Evolutionary conservation across 2,329 filamentous ascomycete species (phyloP), one percentile per base, ranked within the genome.

Genomic region (Thielaviopsis punctulata): DNA sequence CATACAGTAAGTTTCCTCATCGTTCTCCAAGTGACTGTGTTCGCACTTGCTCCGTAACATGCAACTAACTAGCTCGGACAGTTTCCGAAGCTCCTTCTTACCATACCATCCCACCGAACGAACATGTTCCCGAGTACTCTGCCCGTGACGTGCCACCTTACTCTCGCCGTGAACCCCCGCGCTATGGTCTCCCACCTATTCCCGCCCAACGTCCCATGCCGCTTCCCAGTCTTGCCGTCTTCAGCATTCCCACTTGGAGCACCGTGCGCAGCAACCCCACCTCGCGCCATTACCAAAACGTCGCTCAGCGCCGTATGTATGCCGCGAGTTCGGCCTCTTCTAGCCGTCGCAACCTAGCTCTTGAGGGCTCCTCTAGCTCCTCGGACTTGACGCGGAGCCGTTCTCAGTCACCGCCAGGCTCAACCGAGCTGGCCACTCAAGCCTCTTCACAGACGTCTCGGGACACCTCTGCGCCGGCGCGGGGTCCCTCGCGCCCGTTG

Each of bases 31-130:
- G 13, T 3, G 5, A 3, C 21, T 21, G 13, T 24, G 39, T 45
- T 25, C 45, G 13, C 10, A 13, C 10, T 24, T 48, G 36, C 48
- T 33, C 30, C 33, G 36, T 21, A 50, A n/a, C 21, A 22, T 10
- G 19, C 8, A 44, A 45, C 30, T 39, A 46, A 50, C 48, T 41
- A 25, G 36, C 22, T 7, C 27, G 8, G n/a, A 19, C 58, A 79
- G 75, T 76, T 56, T 84, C 80, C 51, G 79, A 82, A 51, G 75
- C 72, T 2, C 80, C 80, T 4, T 79, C 79, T 1, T 82, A 83
- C 61, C 76, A 78, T 60, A 78, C 77, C 18, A 71, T 69, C 50
- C 67, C 69, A n/a, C 66, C 68, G 58, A 60, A 63, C 41, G 72
- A 76, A 56, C 60, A 66, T 36, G 64, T 70, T n/a, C 75, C 76